phyloP scores from a whole-genome alignment of 345 rosid species.

The Brassica rapa region DNA sequence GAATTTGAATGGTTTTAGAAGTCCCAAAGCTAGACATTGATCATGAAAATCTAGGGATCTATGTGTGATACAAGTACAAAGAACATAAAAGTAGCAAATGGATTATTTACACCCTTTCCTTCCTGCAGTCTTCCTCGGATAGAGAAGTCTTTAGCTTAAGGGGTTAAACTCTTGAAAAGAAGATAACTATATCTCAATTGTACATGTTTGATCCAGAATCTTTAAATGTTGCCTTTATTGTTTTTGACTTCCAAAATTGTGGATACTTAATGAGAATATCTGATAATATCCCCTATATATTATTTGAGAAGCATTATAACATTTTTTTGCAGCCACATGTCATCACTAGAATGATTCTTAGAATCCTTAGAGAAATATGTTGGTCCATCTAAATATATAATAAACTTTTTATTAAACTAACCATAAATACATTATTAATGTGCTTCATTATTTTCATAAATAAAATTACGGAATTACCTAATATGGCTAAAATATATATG shows the following conservation, averaged over 20 bases:
- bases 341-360: no score
- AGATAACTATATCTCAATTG: conserved; percentile 24
- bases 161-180: conserved; percentile 3
- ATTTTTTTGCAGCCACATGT: no score
- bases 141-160: conserved; percentile 36
- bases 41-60: not conserved
- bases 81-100: not conserved
- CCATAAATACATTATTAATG: no score
- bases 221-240: conserved; percentile 5
- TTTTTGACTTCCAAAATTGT: not conserved
- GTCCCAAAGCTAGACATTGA: conserved; percentile 63
- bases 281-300: no score
- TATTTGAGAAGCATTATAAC: no score
- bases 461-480: no score
- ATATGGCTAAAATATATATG: no score
- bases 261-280: not conserved
- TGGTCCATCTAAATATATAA: no score
- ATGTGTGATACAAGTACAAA: not conserved
- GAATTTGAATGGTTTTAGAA: conserved; percentile 55
- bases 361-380: no score
- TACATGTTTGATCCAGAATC: conserved; percentile 16
- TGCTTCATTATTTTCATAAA: no score
- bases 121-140: conserved; percentile 15
- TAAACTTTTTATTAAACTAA: no score
- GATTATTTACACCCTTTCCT: not conserved